Evolutionary conservation across 305 asterid species (phyloP).

Genomic region (Euphrasia arctica): DNA sequence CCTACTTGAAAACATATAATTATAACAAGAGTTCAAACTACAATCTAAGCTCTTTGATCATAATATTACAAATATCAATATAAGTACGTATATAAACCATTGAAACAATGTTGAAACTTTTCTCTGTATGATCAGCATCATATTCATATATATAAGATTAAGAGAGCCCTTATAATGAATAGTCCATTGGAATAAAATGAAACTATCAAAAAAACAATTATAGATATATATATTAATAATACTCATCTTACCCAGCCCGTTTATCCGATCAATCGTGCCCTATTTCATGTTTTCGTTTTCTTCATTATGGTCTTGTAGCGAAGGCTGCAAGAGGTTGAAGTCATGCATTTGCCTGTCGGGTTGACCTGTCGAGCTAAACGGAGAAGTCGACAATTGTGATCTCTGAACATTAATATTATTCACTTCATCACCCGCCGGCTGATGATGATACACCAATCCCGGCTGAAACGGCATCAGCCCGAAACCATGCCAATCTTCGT

Average conservation of each 20-base stretch:
- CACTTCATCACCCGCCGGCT: too few species aligned
- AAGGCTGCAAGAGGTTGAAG: slow-evolving; percentile 29
- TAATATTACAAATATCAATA: too few species aligned
- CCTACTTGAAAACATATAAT: too few species aligned
- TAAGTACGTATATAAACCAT: too few species aligned
- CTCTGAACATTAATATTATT: slow-evolving; percentile 35
- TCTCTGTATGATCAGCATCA: too few species aligned
- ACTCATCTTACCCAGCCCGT: not conserved
- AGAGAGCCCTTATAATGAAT: too few species aligned
- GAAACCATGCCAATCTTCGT: slow-evolving; percentile 41
- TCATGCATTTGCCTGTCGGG: slow-evolving; percentile 36
- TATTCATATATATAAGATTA: not conserved
- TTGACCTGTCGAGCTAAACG: slow-evolving; percentile 9
- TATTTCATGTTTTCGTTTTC: slow-evolving; percentile 10
- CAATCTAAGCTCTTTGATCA: too few species aligned
- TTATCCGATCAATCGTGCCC: not conserved
- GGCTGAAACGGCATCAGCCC: not conserved
- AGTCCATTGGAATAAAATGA: slow-evolving; percentile 11
- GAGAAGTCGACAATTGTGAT: slow-evolving; percentile 31
- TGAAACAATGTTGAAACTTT: too few species aligned
- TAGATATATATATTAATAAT: not conserved
- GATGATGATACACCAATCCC: too few species aligned
- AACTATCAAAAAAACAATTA: slow-evolving; percentile 20
- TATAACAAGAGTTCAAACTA: too few species aligned
- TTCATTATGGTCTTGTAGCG: slow-evolving; percentile 35